Percentiles rank a stretch among this genome's conserved stretches.
Conservation (phyloP, 1,284 basidiomycete genomes). For the Cryptococcus sp. region DNA sequence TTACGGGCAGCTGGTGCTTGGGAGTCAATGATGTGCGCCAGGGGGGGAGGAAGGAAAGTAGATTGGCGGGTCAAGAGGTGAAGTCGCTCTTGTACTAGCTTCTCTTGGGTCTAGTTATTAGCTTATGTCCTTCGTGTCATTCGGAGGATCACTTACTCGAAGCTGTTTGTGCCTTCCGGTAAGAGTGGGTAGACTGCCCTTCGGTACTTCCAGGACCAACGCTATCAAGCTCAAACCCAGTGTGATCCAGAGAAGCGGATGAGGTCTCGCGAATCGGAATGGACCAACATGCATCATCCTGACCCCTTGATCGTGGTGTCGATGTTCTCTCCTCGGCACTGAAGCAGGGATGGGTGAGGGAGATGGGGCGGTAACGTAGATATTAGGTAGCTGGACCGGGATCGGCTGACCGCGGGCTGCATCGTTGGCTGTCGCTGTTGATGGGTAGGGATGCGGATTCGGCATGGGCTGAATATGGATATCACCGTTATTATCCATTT, state of each 20-base stretch:
- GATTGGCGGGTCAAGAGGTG: constrained; percentile 33
- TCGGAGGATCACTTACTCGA: constrained; percentile 25
- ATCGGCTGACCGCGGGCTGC: too few relatives aligned
- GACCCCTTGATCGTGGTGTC: not conserved
- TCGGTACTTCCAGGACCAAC: constrained; percentile 39
- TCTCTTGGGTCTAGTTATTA: constrained; percentile 29
- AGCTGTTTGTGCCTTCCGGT: constrained; percentile 40
- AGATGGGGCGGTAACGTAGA: too few relatives aligned
- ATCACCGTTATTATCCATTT: not conserved
- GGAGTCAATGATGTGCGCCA: constrained; percentile 26
- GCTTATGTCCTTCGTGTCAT: not conserved
- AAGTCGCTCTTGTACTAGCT: constrained; percentile 30
- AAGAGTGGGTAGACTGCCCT: constrained; percentile 38
- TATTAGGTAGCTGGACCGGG: constrained; percentile 29
- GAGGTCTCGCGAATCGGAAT: constrained; percentile 18
- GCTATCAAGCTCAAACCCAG: constrained; percentile 30
- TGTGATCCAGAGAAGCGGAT: constrained; percentile 42
- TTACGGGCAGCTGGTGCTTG: not conserved
- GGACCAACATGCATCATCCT: constrained; percentile 2
- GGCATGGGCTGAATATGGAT: constrained; percentile 3
- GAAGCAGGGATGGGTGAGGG: constrained; percentile 18
- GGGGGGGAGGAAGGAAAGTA: constrained; percentile 40
- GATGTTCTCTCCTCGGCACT: not conserved
- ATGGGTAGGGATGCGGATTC: not conserved
- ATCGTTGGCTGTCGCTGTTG: too few relatives aligned